Conservation (phyloP, 75 land plant genomes). For the Picea glauca region DNA sequence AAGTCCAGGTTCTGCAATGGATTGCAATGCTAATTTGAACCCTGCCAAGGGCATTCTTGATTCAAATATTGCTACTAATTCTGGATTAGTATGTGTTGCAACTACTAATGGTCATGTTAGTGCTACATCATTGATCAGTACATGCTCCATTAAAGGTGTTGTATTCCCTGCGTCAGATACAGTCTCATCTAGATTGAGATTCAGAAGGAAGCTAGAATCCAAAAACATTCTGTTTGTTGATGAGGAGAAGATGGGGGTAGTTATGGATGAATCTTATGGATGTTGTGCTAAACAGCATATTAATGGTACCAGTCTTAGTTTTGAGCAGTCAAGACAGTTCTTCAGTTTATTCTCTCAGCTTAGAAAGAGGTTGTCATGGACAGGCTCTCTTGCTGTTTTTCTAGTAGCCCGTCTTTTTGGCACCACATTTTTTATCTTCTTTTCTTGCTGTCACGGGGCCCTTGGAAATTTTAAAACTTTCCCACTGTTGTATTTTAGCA, state of each 20-base stretch:
- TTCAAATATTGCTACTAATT: background rate
- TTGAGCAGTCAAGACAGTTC: background rate
- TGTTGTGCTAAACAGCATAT: background rate
- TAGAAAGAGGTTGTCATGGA: background rate
- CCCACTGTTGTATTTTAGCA: background rate
- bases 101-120: background rate
- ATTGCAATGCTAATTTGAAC: background rate
- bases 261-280: background rate
- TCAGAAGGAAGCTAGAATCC: background rate
- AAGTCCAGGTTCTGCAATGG: slow-evolving; percentile 7
- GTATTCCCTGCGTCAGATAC: background rate
- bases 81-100: background rate
- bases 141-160: background rate
- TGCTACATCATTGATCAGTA: background rate
- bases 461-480: background rate
- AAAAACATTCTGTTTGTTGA: background rate
- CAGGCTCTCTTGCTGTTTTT: background rate
- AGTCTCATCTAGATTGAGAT: background rate
- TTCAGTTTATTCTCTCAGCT: background rate
- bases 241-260: background rate
- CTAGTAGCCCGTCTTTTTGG: background rate
- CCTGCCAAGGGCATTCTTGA: background rate
- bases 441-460: background rate
- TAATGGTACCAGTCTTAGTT: background rate
- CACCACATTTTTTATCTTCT: background rate